phyloP scores from a whole-genome alignment of 306 rosid genomes.

The Medicago lupulina region DNA sequence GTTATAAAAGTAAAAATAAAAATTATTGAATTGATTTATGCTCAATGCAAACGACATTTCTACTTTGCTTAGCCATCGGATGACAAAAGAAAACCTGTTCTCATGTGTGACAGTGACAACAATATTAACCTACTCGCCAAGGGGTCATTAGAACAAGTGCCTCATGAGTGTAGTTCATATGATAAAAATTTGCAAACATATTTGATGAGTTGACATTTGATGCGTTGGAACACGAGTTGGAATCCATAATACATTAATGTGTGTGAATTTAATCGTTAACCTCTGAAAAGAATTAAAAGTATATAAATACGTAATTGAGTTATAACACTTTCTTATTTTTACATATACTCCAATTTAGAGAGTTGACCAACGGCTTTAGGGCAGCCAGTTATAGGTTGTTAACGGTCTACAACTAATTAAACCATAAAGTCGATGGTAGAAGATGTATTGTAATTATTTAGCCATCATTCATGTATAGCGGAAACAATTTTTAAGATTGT shows the following conservation, averaged over 20 bases:
- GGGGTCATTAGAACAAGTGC: background rate
- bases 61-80: constrained; percentile 23
- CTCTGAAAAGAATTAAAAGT: too few relatives aligned
- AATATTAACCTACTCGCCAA: background rate
- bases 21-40: constrained; percentile 24
- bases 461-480: background rate
- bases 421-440: background rate
- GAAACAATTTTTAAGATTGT: too few relatives aligned
- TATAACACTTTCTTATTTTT: background rate
- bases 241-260: too few relatives aligned
- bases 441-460: background rate
- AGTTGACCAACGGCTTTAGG: background rate
- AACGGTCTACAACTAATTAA: background rate
- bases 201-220: too few relatives aligned
- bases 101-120: constrained; percentile 1
- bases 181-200: too few relatives aligned
- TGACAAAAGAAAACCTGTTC: background rate
- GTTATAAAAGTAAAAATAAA: too few relatives aligned
- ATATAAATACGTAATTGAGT: background rate
- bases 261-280: too few relatives aligned
- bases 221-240: too few relatives aligned
- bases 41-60: constrained; percentile 1
- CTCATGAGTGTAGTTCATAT: too few relatives aligned
- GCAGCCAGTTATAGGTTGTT: background rate
- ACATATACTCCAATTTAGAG: background rate